These are phyloP conservation scores for Leccinum griseonigrum DNA, from an alignment of 1,284 basidiomycete species.

Conservation along the genomic window DNA sequence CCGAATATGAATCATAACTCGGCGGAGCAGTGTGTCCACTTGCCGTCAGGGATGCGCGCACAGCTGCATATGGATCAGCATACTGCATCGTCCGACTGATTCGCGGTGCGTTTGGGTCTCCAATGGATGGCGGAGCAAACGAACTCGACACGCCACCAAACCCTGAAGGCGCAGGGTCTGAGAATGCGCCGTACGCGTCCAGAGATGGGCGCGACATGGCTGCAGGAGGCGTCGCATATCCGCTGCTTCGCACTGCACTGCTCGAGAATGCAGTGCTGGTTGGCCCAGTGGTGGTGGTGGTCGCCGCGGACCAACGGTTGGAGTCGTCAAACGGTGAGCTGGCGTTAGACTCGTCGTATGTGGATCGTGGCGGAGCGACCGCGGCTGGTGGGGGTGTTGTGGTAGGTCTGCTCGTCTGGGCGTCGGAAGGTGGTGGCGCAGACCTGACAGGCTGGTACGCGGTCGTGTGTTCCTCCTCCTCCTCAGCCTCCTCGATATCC, in stretches of 20 bases:
- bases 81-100: slow-evolving; percentile 88
- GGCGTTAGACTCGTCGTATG: slow-evolving; percentile 40
- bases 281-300: slow-evolving; percentile 30
- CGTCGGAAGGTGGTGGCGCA: slow-evolving; percentile 15
- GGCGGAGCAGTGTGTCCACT: slow-evolving; percentile 38
- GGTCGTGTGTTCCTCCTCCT: slow-evolving; percentile 35
- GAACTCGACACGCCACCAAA: slow-evolving; percentile 41
- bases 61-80: slow-evolving; percentile 77
- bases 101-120: slow-evolving; percentile 43
- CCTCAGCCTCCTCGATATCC: slow-evolving; percentile 41
- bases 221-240: slow-evolving; percentile 29
- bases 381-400: slow-evolving; percentile 37
- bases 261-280: slow-evolving; percentile 36
- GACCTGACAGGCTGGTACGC: slow-evolving; percentile 39
- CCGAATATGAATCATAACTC: slow-evolving; percentile 48
- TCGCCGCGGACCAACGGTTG: slow-evolving; percentile 45
- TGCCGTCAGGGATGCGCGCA: slow-evolving; percentile 49
- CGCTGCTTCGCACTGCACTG: slow-evolving; percentile 24
- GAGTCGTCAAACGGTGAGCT: slow-evolving; percentile 54
- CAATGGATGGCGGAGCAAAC: slow-evolving; percentile 32
- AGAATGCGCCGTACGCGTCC: slow-evolving; percentile 86
- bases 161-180: slow-evolving; percentile 74
- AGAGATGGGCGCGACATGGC: slow-evolving; percentile 61
- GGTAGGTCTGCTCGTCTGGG: slow-evolving; percentile 17
- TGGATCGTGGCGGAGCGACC: slow-evolving; percentile 24